Percentiles rank a stretch among this genome's conserved stretches.
Conservation (phyloP, 148 eudicot genomes). For the Rhododendron ovatum region DNA sequence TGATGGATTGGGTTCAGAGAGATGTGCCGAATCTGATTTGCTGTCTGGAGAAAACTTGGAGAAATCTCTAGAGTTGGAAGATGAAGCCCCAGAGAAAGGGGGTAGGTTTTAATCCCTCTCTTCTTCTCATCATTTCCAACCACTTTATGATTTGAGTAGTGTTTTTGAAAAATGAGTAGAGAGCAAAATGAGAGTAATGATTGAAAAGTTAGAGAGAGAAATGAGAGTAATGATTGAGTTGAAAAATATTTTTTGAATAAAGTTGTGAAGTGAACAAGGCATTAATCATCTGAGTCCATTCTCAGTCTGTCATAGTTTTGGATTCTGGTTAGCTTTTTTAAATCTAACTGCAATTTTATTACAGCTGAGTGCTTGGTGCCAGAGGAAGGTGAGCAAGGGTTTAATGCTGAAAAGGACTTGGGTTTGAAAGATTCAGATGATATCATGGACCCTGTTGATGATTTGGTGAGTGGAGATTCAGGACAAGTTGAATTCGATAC, state of each 20-base stretch:
- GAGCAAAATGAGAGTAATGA: no score
- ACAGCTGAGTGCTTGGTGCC: neutral
- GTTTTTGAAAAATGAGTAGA: no score
- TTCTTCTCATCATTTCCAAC: neutral
- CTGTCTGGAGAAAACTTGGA: neutral
- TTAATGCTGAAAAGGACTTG: neutral
- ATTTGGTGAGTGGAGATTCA: neutral
- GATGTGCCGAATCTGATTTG: neutral
- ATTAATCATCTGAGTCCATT: neutral
- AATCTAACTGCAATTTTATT: neutral
- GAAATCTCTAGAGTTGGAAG: neutral
- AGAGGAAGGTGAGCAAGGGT: neutral
- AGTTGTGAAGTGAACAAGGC: no score
- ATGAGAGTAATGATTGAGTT: no score
- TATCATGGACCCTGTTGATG: neutral
- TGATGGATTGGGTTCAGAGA: constrained; percentile 4
- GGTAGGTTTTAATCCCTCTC: constrained; percentile 10
- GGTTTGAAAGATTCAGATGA: constrained; percentile 7
- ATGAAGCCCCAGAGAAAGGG: neutral
- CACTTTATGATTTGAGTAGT: neutral
- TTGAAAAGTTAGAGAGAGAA: no score
- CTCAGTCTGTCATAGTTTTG: neutral
- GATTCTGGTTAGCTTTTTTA: neutral
- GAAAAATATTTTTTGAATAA: no score
- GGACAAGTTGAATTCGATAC: neutral